These are phyloP conservation scores for Aspergillus sp. DNA, from an alignment of 2,329 filamentous ascomycete species.

Conservation along the genomic window DNA sequence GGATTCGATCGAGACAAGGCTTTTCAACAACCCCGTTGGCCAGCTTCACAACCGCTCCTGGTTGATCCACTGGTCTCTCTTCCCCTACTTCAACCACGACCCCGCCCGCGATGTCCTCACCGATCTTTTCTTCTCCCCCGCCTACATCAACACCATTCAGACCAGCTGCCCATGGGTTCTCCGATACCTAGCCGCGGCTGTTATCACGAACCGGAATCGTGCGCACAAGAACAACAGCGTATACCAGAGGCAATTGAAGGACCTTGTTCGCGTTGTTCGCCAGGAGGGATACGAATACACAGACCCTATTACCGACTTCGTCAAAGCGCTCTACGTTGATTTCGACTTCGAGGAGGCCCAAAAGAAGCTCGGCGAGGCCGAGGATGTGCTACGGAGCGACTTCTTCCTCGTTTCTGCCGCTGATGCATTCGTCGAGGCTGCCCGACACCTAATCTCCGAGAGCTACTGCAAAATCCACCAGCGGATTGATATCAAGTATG, in stretches of 20 bases:
- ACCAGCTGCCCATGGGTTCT: conserved; percentile 96
- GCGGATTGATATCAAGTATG: conserved; percentile 89
- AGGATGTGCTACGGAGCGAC: conserved; percentile 87
- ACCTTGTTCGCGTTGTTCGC: conserved; percentile 89
- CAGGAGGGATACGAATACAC: conserved; percentile 98
- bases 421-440: conserved; percentile 89
- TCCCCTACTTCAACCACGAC: conserved; percentile 98
- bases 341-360: conserved; percentile 98
- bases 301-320: conserved; percentile 93
- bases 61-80: conserved; percentile 97
- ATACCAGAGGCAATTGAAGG: conserved; percentile 99
- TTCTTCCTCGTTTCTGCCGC: conserved; percentile 89
- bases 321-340: conserved; percentile 91
- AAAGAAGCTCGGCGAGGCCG: conserved; percentile 79
- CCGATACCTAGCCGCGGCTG: conserved; percentile 87
- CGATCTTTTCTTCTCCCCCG: conserved; percentile 94
- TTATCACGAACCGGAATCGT: conserved; percentile 87
- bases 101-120: conserved; percentile 84
- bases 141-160: conserved; percentile 99
- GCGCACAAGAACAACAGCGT: conserved; percentile 72
- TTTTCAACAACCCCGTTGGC: conserved; percentile 93
- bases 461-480: conserved; percentile 99
- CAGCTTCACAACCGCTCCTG: conserved; percentile 96
- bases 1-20: conserved; percentile 87
- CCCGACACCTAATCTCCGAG: conserved; percentile 95